These are phyloP conservation scores for Graphilbum ipis-grandicollis DNA, from an alignment of 2,329 filamentous ascomycete genomes.

Conservation along the genomic window DNA sequence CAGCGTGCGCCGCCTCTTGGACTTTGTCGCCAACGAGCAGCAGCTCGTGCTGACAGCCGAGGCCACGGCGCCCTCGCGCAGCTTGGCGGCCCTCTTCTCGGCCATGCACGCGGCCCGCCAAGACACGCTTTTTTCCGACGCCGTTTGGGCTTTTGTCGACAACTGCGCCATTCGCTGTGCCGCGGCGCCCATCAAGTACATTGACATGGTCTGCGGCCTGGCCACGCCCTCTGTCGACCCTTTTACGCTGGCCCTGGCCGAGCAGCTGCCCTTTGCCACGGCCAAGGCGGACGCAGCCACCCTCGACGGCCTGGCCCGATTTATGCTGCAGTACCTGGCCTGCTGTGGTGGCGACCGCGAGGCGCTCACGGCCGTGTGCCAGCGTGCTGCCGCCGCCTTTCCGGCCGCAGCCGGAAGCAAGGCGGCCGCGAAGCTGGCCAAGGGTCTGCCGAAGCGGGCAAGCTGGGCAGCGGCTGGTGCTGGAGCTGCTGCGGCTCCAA, in stretches of 20 bases:
- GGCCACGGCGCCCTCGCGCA: too few species aligned
- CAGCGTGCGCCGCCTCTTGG: constrained; percentile 37
- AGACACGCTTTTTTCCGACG: constrained; percentile 15
- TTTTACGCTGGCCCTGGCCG: constrained; percentile 49
- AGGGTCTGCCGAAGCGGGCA: constrained; percentile 1
- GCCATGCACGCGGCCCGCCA: constrained; percentile 14
- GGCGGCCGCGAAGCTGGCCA: constrained; percentile 4
- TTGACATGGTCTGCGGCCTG: constrained; percentile 47
- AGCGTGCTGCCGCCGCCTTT: constrained; percentile 20
- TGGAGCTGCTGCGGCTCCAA: too few species aligned
- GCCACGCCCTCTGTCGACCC: constrained; percentile 35
- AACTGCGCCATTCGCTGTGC: constrained; percentile 65
- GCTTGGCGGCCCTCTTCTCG: too few species aligned
- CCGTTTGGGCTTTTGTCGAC: constrained; percentile 57
- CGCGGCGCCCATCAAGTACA: constrained; percentile 64
- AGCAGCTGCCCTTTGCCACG: constrained; percentile 60
- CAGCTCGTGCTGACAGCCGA: constrained; percentile 26
- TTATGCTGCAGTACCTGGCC: constrained; percentile 41
- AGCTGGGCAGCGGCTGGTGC: too few species aligned
- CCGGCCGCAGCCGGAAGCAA: constrained; percentile 17
- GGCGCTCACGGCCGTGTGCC: constrained; percentile 25
- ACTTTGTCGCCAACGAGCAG: constrained; percentile 44
- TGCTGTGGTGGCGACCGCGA: constrained; percentile 22
- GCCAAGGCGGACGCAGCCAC: constrained; percentile 22
- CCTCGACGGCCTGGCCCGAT: constrained; percentile 31